Evolutionary conservation across 2,329 filamentous ascomycete species (phyloP).

Genomic region (Cladosporium colombiae): DNA sequence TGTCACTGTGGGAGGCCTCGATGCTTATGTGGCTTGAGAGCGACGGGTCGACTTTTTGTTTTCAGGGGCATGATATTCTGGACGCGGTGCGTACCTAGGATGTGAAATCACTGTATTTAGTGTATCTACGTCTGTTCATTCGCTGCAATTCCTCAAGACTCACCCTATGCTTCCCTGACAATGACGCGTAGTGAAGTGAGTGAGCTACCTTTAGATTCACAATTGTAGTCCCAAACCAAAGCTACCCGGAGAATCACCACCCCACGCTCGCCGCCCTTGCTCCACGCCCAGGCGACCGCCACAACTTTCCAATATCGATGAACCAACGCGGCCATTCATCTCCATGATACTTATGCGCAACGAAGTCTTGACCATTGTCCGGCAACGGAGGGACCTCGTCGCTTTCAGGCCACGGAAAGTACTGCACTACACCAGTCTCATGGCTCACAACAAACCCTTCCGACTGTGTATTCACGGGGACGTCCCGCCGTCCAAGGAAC

Average conservation of each 20-base stretch:
- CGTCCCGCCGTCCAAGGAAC: neutral
- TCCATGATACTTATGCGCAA: neutral
- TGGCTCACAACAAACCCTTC: slow-evolving; percentile 3
- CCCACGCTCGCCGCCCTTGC: neutral
- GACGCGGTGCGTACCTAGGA: neutral
- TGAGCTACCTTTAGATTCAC: neutral
- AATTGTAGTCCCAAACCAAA: neutral
- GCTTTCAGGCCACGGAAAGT: neutral
- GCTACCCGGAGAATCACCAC: no score
- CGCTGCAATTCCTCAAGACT: neutral
- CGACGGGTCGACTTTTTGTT: neutral
- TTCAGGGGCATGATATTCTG: neutral
- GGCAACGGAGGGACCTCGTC: neutral
- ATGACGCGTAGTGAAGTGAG: neutral
- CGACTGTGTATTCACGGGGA: neutral
- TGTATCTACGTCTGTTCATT: neutral
- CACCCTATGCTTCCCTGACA: neutral
- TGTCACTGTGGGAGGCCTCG: slow-evolving; percentile 35
- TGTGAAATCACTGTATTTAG: neutral
- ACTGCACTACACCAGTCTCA: neutral
- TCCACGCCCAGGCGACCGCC: neutral
- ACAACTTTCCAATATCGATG: neutral
- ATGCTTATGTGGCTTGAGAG: slow-evolving; percentile 29
- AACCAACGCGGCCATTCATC: neutral
- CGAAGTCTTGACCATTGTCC: neutral